Evolutionary conservation across 2,329 filamentous ascomycete genomes (phyloP), one percentile per base, ranked within the genome.

Genomic region (Fusarium protoensiforme): DNA sequence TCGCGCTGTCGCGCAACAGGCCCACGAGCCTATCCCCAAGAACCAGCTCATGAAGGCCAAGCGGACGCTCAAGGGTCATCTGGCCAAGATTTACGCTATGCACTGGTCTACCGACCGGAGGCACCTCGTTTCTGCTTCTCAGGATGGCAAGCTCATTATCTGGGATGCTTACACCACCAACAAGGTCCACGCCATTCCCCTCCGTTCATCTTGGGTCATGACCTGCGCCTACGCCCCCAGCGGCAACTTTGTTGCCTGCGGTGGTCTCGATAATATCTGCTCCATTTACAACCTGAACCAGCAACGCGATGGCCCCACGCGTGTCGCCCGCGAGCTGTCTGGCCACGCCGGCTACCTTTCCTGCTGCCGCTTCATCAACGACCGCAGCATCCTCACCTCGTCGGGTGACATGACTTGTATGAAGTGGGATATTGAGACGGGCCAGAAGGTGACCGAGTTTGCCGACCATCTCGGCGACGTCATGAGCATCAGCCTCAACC

Each of bases 141-240:
- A 99, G 85, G 96, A 99, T 81, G 96, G 96, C 83, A 99, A 99
- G 88, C 92, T 99, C 77, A 99, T 99, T 84, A 98, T 99, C 82
- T 99, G 96, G 96, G 96, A 99, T 84, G 96, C 96, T 68, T 99
- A 99, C 87, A 98, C 96, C 75, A 98, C 96, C 72, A 98, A 99
- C 89, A 99, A 99, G 85, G 96, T 99, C 71, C 96, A 99, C 85
- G 96, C 96, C 83, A 98, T 99, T 78, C 96, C 96, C 36, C 89
- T 99, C 67, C 92, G 96, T 74, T 98, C 96, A 16, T 99, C 96
- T 16, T 99, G 96, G 96, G 96, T 99, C 85, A 99, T 99, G 96
- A 99, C 96, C 75, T 99, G 96, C 89, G 96, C 96, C 81, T 99
- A 99, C 84, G 96, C 96, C 70, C 96, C 96, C 14, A 98, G 95